Evolutionary conservation across 1,139 yeast species (phyloP).

Genomic region (Diutina ranongensis): DNA sequence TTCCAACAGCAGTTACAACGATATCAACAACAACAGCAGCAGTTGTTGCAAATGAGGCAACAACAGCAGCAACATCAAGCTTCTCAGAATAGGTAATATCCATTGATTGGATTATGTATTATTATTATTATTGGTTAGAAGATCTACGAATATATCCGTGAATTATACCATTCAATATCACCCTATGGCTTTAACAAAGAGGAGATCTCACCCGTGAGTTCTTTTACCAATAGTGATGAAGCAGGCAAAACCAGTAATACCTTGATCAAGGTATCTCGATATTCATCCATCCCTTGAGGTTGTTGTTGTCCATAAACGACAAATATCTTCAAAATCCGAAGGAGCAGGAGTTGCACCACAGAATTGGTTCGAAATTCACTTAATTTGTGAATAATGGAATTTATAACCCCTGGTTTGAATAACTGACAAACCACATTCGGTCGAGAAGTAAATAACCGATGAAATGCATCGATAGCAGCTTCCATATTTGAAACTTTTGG

Average conservation of each 20-base stretch:
- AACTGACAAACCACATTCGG: constrained; percentile 15
- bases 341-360: constrained; percentile 12
- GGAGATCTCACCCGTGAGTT: constrained; percentile 4
- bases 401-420: constrained; percentile 19
- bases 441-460: constrained; percentile 20
- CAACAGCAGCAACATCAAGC: not conserved
- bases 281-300: not conserved
- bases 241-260: not conserved
- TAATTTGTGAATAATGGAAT: constrained; percentile 21
- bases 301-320: not conserved
- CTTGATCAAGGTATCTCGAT: not conserved
- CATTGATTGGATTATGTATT: constrained; percentile 1
- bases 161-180: too few species aligned
- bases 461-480: constrained; percentile 27
- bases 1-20: constrained; percentile 40
- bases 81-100: not conserved
- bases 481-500: constrained; percentile 31
- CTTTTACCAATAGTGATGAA: not conserved
- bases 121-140: too few species aligned
- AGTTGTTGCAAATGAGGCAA: not conserved
- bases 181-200: not conserved
- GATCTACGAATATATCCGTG: too few species aligned
- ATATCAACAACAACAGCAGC: constrained; percentile 24
- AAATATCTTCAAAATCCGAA: not conserved
- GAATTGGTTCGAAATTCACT: constrained; percentile 19